Evolutionary conservation across 768 basidiomycete genomes (phyloP), one percentile per base, ranked within the genome.

Genomic region (Rubroboletus satanas): DNA sequence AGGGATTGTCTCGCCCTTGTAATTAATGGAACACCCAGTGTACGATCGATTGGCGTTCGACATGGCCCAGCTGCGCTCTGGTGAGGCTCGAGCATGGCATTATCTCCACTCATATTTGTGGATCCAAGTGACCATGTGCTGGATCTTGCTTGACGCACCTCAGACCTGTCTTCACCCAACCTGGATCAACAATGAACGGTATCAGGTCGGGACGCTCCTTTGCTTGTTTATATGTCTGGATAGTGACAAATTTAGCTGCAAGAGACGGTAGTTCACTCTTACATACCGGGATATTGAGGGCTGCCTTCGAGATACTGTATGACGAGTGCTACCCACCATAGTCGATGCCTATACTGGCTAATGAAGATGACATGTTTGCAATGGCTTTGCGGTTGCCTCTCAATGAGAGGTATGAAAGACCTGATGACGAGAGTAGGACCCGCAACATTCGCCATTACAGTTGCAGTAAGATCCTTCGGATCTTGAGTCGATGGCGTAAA

Each of bases 271-370:
- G 38, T 39, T 4, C 8, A 39, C n/a, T 10, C 37, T 38, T 38
- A 10, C 37, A 10, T 18, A 38, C 38, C 38, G 18, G 18, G n/a
- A 39, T 39, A 39, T n/a, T 39, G 38, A 39, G 38, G 18, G 35
- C 74, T 11, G 68, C 65, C 64, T 76, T 75, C 42, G 65, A 71
- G 55, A 75, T 69, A 18, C 65, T 68, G 57, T 76, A 77, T 26
- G 67, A 66, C 18, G 72, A 55, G 51, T 59, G 58, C 44, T 63
- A 61, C 1, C 51, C 57, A 0, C 73, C 73, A 29, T 45, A 55
- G 45, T 69, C 66, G 23, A 64, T 53, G 3, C 64, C 71, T 42
- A 76, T 68, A 58, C 74, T 75, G 26, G 61, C 68, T 6, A 75
- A 52, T 5, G 66, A 66, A 7, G 38, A 18, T 14, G n/a, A n/a